Evolutionary conservation across 257 asterid species (phyloP).

Genomic region (Solanum dulcamara): DNA sequence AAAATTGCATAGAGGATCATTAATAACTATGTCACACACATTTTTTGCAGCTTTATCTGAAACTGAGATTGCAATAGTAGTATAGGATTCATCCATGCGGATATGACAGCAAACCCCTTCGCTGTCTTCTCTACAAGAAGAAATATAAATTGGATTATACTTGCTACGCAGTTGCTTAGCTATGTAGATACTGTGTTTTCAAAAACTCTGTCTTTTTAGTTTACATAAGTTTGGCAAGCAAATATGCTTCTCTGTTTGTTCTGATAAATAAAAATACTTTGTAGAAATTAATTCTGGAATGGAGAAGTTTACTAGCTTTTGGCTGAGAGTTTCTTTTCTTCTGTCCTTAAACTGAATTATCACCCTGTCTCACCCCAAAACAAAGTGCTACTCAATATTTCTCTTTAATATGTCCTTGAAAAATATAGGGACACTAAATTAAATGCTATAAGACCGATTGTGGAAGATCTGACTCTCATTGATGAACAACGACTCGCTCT

Average conservation of each 20-base stretch:
- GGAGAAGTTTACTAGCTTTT: neutral
- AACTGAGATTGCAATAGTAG: neutral
- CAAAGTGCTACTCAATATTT: neutral
- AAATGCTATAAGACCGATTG: constrained; percentile 29
- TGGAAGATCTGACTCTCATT: constrained; percentile 38
- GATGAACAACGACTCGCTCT: constrained; percentile 38
- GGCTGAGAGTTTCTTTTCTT: neutral
- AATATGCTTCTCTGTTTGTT: neutral
- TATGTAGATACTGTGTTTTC: too few relatives aligned
- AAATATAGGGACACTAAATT: constrained; percentile 38
- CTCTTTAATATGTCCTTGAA: neutral
- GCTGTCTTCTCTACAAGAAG: neutral
- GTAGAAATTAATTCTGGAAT: neutral
- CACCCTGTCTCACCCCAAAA: neutral
- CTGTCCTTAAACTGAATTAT: neutral
- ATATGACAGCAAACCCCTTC: neutral
- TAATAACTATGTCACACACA: too few relatives aligned
- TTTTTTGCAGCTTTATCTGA: neutral
- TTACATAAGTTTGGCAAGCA: neutral
- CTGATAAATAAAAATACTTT: neutral
- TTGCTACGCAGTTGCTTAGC: neutral
- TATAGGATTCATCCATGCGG: neutral
- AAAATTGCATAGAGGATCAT: too few relatives aligned
- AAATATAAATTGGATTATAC: neutral
- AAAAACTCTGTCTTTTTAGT: neutral